phyloP scores from a whole-genome alignment of 1,284 basidiomycete genomes.

The Termitomyces sp. region DNA sequence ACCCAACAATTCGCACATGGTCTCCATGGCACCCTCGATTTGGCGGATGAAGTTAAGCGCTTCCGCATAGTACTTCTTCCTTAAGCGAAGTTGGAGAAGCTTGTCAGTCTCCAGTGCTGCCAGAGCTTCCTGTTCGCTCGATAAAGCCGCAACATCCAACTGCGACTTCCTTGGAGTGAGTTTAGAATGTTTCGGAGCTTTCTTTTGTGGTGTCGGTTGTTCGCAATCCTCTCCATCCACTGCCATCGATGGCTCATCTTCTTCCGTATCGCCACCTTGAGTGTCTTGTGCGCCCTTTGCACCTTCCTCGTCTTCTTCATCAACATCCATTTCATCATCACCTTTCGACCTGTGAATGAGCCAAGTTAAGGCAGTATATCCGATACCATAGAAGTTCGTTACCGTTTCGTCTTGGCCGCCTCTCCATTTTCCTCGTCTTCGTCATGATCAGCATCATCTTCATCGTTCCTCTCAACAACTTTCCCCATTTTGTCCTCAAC shows the following conservation, averaged over 20 bases:
- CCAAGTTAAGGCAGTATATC: not conserved
- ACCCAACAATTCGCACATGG: conserved; percentile 75
- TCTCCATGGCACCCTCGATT: conserved; percentile 76
- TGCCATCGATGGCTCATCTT: conserved; percentile 34
- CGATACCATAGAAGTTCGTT: not conserved
- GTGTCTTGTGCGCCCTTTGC: conserved; percentile 29
- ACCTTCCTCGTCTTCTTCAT: conserved; percentile 29
- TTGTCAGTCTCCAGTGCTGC: conserved; percentile 62
- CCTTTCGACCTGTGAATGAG: conserved; percentile 11
- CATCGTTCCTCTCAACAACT: conserved; percentile 46
- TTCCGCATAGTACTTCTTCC: conserved; percentile 85
- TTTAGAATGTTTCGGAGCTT: conserved; percentile 39
- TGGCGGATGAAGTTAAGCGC: conserved; percentile 83
- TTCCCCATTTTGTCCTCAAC: conserved; percentile 53
- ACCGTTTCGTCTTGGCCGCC: conserved; percentile 28
- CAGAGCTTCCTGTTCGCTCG: conserved; percentile 63
- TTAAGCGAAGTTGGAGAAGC: conserved; percentile 69
- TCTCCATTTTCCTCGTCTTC: conserved; percentile 32
- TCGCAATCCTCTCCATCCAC: conserved; percentile 34
- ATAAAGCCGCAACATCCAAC: conserved; percentile 60
- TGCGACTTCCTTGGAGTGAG: conserved; percentile 63
- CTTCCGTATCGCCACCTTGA: conserved; percentile 38
- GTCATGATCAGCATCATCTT: conserved; percentile 36
- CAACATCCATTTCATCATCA: conserved; percentile 54
- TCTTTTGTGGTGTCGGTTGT: conserved; percentile 24